Evolutionary conservation across 352 stramenopile genomes (phyloP).

Genomic region (Plasmopara viticola): DNA sequence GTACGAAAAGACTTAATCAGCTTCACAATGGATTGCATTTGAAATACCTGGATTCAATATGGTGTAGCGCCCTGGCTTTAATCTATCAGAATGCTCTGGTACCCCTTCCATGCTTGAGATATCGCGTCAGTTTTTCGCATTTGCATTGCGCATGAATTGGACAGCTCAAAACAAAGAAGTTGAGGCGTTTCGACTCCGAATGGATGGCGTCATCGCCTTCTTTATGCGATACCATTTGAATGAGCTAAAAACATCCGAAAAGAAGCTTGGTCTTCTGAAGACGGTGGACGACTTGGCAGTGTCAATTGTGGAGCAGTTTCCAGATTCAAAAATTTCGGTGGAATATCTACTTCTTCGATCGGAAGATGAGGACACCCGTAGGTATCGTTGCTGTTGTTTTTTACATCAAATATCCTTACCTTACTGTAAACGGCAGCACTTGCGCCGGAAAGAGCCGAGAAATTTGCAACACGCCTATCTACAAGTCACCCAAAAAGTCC

Average conservation of each 20-base stretch:
- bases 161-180: constrained; percentile 12
- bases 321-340: constrained; percentile 41
- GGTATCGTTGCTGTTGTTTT: constrained; percentile 10
- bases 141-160: constrained; percentile 29
- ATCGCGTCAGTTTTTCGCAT: constrained; percentile 43
- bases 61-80: constrained; percentile 42
- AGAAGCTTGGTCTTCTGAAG: constrained; percentile 33
- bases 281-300: constrained; percentile 42
- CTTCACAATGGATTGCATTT: neutral
- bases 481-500: constrained; percentile 34
- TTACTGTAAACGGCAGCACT: constrained; percentile 28
- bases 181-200: constrained; percentile 16
- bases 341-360: constrained; percentile 70
- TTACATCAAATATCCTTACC: neutral
- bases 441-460: constrained; percentile 16
- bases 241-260: constrained; percentile 40
- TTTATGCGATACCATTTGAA: constrained; percentile 69
- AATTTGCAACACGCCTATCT: constrained; percentile 25
- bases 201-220: constrained; percentile 52
- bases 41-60: constrained; percentile 3
- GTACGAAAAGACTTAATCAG: constrained; percentile 17
- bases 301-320: constrained; percentile 53
- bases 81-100: constrained; percentile 38
- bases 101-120: constrained; percentile 32
- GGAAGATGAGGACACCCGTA: constrained; percentile 69